These are phyloP conservation scores for Podaxis pistillaris DNA, from an alignment of 768 basidiomycete species.

Conservation along the genomic window DNA sequence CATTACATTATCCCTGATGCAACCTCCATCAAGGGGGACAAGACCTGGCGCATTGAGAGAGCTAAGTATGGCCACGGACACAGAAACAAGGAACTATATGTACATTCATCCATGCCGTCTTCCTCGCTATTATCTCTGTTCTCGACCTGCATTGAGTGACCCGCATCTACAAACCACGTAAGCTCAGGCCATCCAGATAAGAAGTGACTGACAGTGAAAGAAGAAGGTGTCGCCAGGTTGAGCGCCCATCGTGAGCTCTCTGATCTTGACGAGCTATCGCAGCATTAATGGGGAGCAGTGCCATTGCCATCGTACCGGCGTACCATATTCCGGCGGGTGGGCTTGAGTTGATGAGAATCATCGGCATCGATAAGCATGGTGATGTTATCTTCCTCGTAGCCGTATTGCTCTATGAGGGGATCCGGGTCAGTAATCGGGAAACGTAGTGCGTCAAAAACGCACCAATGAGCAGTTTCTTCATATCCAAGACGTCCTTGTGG, in stretches of 20 bases:
- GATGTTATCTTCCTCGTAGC: conserved; percentile 38
- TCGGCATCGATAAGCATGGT: conserved; percentile 43
- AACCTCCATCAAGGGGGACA: conserved; percentile 35
- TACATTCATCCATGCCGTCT: conserved; percentile 56
- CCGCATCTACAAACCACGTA: conserved; percentile 34
- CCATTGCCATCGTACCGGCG: conserved; percentile 15
- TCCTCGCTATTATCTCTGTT: conserved; percentile 43
- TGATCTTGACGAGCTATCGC: conserved; percentile 41
- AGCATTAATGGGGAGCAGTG: neutral
- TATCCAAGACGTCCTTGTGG: conserved; percentile 34
- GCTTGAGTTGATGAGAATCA: conserved; percentile 28
- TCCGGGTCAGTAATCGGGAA: neutral
- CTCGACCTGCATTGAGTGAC: conserved; percentile 46
- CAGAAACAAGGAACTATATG: conserved; percentile 5
- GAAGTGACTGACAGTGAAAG: conserved; percentile 45
- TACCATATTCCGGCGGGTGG: conserved; percentile 46
- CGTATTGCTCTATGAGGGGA: conserved; percentile 25
- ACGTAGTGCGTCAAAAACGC: conserved; percentile 12
- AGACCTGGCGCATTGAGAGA: conserved; percentile 26
- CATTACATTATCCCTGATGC: conserved; percentile 37
- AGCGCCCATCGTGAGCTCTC: conserved; percentile 41
- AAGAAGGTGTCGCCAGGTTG: conserved; percentile 50
- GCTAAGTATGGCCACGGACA: neutral
- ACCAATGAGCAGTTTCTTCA: conserved; percentile 37
- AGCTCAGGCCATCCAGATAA: neutral